Percentiles rank a stretch among this genome's conserved stretches.
phyloP scores from a whole-genome alignment of 495 filamentous ascomycete species.

The Halenospora varia region DNA sequence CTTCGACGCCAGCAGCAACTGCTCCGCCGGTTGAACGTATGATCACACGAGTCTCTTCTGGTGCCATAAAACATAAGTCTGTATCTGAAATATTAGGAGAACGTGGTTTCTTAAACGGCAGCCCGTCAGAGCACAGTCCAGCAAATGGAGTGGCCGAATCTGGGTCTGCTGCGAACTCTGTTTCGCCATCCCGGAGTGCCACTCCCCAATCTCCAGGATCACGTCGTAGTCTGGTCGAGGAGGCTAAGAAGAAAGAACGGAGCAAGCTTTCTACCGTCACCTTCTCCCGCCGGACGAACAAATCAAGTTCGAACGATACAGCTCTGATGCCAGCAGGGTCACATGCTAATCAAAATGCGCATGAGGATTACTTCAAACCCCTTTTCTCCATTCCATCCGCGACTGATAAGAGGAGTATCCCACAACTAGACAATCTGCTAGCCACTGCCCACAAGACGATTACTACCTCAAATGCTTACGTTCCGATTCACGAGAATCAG shows the following conservation, averaged over 20 bases:
- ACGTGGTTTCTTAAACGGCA: slow-evolving; percentile 41
- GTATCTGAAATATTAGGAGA: slow-evolving; percentile 71
- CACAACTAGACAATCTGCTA: slow-evolving; percentile 63
- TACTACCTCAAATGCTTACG: slow-evolving; percentile 69
- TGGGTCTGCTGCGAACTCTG: slow-evolving; percentile 28
- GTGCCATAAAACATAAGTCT: slow-evolving; percentile 66
- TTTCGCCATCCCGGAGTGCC: slow-evolving; percentile 28
- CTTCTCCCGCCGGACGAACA: slow-evolving; percentile 51
- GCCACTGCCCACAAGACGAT: slow-evolving; percentile 76
- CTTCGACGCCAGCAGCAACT: slow-evolving; percentile 19
- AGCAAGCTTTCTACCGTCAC: slow-evolving; percentile 74
- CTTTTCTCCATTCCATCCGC: slow-evolving; percentile 70
- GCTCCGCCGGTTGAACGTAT: slow-evolving; percentile 47
- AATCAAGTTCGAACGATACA: slow-evolving; percentile 32
- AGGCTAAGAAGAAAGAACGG: slow-evolving; percentile 57
- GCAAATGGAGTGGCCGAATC: slow-evolving; percentile 29
- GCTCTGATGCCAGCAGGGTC: slow-evolving; percentile 11
- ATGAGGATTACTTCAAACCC: slow-evolving; percentile 73
- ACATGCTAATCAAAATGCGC: slow-evolving; percentile 26
- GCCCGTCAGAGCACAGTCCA: slow-evolving; percentile 25
- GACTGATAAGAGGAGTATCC: slow-evolving; percentile 52
- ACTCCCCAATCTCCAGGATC: slow-evolving; percentile 41
- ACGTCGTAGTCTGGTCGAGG: slow-evolving; percentile 49
- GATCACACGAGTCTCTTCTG: slow-evolving; percentile 62
- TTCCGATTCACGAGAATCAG: slow-evolving; percentile 76